Conservation (phyloP, 2,329 filamentous ascomycete species). For the Plectosphaerella cucumerina region DNA sequence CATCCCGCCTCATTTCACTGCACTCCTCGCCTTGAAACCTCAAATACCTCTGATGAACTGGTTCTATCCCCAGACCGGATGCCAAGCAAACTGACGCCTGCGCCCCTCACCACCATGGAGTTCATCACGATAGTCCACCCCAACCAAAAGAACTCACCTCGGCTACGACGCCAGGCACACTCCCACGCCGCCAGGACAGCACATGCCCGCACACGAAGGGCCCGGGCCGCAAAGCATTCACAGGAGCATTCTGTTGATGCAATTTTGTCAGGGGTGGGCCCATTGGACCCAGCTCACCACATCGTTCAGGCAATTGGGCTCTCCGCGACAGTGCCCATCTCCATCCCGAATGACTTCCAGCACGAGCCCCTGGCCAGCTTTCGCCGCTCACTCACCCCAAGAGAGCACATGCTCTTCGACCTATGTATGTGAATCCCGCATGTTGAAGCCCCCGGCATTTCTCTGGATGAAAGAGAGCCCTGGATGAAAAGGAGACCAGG, state of each 20-base stretch:
- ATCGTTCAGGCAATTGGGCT: neutral
- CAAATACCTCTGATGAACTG: neutral
- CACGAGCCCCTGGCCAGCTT: slow-evolving; percentile 6
- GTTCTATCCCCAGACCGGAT: neutral
- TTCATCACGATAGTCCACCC: slow-evolving; percentile 5
- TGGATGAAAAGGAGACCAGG: neutral
- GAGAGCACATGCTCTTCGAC: slow-evolving; percentile 2
- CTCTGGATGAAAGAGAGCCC: no score
- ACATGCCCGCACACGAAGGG: slow-evolving; percentile 2
- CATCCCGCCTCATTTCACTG: neutral
- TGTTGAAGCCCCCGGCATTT: no score
- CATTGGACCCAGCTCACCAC: neutral
- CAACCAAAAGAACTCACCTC: slow-evolving; percentile 1
- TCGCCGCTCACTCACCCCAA: neutral
- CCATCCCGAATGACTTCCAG: neutral
- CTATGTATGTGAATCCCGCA: neutral
- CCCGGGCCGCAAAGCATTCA: neutral
- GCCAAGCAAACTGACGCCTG: neutral
- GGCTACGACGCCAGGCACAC: slow-evolving; percentile 2
- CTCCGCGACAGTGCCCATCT: neutral
- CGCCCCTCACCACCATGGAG: neutral
- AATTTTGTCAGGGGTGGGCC: no score
- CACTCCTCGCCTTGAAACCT: neutral
- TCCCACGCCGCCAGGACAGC: slow-evolving; percentile 4
- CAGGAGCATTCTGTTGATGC: no score